A percentile compares a stretch with the other conserved stretches of the same genome.
phyloP scores from a whole-genome alignment of 2,329 filamentous ascomycete species.

The Cordyceps fumosorosea region DNA sequence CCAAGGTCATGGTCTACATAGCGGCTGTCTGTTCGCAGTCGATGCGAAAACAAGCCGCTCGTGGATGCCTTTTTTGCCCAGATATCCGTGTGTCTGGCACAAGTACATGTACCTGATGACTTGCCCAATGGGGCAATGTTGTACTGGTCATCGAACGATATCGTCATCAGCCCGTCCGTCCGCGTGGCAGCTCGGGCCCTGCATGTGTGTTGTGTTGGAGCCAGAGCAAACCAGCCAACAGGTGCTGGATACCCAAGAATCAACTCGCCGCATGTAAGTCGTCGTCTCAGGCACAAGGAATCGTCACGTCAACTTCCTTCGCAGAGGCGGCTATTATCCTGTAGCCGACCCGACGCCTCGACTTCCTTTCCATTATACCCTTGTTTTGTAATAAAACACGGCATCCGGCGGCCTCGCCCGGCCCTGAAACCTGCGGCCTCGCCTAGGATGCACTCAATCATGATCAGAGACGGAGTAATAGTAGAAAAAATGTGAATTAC shows the following conservation, averaged over 20 bases:
- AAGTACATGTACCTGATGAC: neutral
- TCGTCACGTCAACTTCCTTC: no score
- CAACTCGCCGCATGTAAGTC: no score
- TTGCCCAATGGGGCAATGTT: neutral
- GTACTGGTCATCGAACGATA: neutral
- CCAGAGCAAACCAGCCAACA: no score
- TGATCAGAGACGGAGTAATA: no score
- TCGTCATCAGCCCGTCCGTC: neutral
- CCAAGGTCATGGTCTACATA: neutral
- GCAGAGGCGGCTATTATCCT: no score
- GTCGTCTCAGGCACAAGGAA: no score
- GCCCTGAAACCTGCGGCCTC: neutral
- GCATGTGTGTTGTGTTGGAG: no score
- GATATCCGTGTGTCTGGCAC: neutral
- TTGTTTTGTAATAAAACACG: neutral
- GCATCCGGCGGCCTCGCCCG: neutral
- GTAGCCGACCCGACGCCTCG: neutral
- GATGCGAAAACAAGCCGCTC: neutral
- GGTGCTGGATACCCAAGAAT: no score
- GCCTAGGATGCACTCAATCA: neutral
- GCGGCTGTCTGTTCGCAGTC: neutral
- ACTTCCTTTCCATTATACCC: neutral
- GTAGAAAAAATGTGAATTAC: no score
- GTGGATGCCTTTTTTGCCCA: neutral
- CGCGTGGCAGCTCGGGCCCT: neutral